Evolutionary conservation across 495 filamentous ascomycete genomes (phyloP).

Genomic region (Trichodelitschia bisporula): DNA sequence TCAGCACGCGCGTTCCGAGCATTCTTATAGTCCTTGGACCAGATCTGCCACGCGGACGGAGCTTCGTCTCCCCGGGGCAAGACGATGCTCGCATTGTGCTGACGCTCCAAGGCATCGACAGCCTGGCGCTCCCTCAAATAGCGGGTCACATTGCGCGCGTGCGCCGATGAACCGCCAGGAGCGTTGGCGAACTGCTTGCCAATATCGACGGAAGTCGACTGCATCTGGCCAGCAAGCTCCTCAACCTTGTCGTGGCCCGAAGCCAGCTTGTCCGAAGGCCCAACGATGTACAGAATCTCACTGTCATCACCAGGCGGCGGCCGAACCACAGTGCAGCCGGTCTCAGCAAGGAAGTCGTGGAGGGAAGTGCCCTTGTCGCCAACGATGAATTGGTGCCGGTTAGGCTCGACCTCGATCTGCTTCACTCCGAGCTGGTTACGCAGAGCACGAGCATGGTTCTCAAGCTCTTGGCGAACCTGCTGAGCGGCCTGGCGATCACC

Average conservation of each 20-base stretch:
- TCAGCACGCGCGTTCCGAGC: constrained; percentile 55
- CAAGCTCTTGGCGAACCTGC: constrained; percentile 53
- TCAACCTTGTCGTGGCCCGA: constrained; percentile 52
- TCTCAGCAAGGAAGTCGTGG: constrained; percentile 69
- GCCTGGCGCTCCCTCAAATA: constrained; percentile 58
- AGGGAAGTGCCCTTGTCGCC: constrained; percentile 51
- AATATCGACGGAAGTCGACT: constrained; percentile 52
- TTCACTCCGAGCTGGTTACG: constrained; percentile 42
- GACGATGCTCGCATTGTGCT: constrained; percentile 59
- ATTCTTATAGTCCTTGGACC: constrained; percentile 62
- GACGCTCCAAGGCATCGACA: constrained; percentile 50
- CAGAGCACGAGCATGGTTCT: constrained; percentile 46
- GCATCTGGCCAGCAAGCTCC: constrained; percentile 62
- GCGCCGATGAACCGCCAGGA: constrained; percentile 40
- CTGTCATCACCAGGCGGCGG: constrained; percentile 48
- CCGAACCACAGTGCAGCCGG: constrained; percentile 69
- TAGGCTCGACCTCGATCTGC: constrained; percentile 47
- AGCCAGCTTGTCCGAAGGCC: constrained; percentile 45
- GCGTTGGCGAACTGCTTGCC: constrained; percentile 49
- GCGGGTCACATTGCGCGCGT: constrained; percentile 61
- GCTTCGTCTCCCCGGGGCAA: constrained; percentile 30
- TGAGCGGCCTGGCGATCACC: constrained; percentile 71
- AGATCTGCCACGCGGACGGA: constrained; percentile 59
- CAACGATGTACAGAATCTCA: constrained; percentile 62
- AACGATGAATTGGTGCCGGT: constrained; percentile 76